Evolutionary conservation across 805 yeast species (phyloP).

Genomic region (Pichia exigua): DNA sequence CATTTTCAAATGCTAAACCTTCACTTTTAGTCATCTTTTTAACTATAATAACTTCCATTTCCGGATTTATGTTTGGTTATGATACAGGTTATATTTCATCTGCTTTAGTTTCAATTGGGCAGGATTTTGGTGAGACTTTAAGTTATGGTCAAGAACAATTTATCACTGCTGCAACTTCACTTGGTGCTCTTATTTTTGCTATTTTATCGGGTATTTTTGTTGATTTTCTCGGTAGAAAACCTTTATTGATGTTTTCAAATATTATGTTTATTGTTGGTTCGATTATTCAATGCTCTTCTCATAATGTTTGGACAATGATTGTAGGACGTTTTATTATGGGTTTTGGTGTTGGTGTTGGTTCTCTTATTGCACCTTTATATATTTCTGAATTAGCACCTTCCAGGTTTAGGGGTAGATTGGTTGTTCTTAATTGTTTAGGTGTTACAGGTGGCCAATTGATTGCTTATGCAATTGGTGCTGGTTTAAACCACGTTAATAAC

Average conservation of each 20-base stretch:
- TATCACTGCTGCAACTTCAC: conserved; percentile 89
- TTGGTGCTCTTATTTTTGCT: conserved; percentile 85
- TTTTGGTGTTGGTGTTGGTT: conserved; percentile 93
- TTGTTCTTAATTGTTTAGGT: conserved; percentile 79
- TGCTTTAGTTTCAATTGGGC: conserved; percentile 79
- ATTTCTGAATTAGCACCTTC: conserved; percentile 90
- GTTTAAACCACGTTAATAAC: conserved; percentile 57
- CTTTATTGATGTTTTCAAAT: conserved; percentile 77
- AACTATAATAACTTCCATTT: conserved; percentile 75
- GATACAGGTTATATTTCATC: conserved; percentile 96
- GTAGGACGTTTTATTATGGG: conserved; percentile 91
- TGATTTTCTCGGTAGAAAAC: conserved; percentile 78
- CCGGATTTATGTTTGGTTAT: conserved; percentile 96
- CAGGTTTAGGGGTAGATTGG: conserved; percentile 82
- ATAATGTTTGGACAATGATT: conserved; percentile 84
- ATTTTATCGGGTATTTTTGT: conserved; percentile 74
- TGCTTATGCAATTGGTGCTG: conserved; percentile 93
- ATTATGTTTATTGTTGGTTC: conserved; percentile 80
- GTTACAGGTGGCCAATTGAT: conserved; percentile 93
- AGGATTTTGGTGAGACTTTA: conserved; percentile 56
- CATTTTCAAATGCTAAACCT: conserved; percentile 44
- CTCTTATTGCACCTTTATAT: conserved; percentile 89
- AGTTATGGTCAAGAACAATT: conserved; percentile 78
- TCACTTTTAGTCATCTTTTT: conserved; percentile 58
- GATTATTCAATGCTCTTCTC: conserved; percentile 72